Evolutionary conservation across 495 filamentous ascomycete genomes (phyloP), one percentile per base, ranked within the genome.

Genomic region (Cetradonia linearis): DNA sequence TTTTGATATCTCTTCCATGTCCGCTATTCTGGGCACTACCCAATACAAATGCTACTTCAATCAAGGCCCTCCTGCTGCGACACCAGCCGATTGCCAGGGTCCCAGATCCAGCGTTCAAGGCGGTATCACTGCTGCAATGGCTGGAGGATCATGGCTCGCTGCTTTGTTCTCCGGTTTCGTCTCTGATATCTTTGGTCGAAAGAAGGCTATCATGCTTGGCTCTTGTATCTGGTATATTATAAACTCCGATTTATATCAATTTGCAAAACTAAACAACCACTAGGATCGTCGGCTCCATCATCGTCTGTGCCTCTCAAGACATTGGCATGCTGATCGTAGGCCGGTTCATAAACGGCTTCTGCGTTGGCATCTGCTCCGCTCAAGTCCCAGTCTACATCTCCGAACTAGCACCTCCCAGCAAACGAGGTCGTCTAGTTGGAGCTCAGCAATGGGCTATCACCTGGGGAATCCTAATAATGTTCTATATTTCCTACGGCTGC

Each of bases 371-470:
- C 56, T 82, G 81, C 14, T 89, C 86, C 4, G 80, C 86, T 18
- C 75, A 89, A 53, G 86, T 88, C 36, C 88, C 88, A 6, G 83
- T 91, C 27, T 92, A 92, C 66, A 83, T 88, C 58, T 80, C 87
- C 38, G 88, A 93, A 69, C 80, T 91, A 58, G 80, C 87, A 6
- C 88, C 85, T 20, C 86, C 87, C 62, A 84, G 87, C 60, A 88
- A 88, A 65, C 83, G 88, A 59, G 88, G 88, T 36, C 79, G 88
- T 20, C 78, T 93, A 27, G 86, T 92, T 14, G 81, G 80, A 23
- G 71, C 86, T 4, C 86, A 89, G 69, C 84, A 89, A 69, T 87
- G 87, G 78, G 84, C 86, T 3, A 89, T 89, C 53, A 89, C 85
- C 23, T 91, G 87, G 82, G 84, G 77, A 40, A 84, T 81, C 42